Evolutionary conservation across 148 eudicot genomes (phyloP), one percentile per base, ranked within the genome.

Genomic region (Beta vulgaris): DNA sequence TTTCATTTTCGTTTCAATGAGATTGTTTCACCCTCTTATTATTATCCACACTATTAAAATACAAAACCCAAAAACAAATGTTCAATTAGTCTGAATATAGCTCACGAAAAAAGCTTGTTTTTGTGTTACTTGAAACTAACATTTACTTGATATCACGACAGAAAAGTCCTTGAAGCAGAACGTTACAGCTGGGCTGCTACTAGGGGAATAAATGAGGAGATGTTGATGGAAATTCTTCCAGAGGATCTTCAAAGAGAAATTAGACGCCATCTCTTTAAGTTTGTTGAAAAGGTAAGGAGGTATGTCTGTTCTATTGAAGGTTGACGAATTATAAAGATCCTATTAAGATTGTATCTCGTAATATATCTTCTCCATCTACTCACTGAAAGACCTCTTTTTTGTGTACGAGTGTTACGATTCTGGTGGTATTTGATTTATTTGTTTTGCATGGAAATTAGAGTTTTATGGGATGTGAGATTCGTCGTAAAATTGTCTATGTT

Each of bases 161-260:
- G 97, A 73, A 87, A 90, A 90, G 90, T 90, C 61, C 86, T 86
- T 43, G 85, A 83, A 74, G 84, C 97, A 76, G 97, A 92, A 79
- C 78, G 91, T 26, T 89, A 85, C 71, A 87, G 72, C 67, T 90
- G 97, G 97, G 88, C 87, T 72, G 90, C 97, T 65, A 90, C 91
- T 23, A 82, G 94, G 68, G 93, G 94, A 10, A 89, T 90, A 49
- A 87, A 92, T 78, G 97, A 92, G 86, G 91, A 87, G 68, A 75
- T 82, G 78, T 65, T 92, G 32, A 78, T 92, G 85, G 92, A 85
- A 79, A 90, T 90, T 77, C 82, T 92, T 44, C 94, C 97, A 15
- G 97, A 92, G 70, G 91, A 92, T 79, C 94, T 92, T 68, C 97
- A 88, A 78, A 87, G 88, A 80, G 93, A 91, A 35, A 91, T 91